Conservation (phyloP, 257 asterid species). For the Solanum arcanum region DNA sequence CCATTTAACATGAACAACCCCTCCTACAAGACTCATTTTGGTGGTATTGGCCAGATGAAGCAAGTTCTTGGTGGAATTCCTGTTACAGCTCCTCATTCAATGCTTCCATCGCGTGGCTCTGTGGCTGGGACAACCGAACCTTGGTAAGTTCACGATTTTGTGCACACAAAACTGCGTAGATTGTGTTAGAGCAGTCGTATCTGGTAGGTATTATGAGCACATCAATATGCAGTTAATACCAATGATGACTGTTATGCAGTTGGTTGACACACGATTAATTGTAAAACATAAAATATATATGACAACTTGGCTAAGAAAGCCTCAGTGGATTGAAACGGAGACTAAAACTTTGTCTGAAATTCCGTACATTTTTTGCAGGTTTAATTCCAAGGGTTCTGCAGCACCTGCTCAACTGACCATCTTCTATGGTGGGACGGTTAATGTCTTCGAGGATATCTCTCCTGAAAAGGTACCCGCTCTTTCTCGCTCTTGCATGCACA, state of each 20-base stretch:
- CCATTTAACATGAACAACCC: slow-evolving; percentile 14
- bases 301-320: neutral
- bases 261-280: neutral
- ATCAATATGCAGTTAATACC: neutral
- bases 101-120: slow-evolving; percentile 19
- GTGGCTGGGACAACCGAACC: slow-evolving; percentile 35
- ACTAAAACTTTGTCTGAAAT: neutral
- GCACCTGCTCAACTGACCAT: slow-evolving; percentile 59
- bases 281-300: neutral
- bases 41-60: slow-evolving; percentile 29
- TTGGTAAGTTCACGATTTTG: slow-evolving; percentile 22
- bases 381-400: slow-evolving; percentile 22
- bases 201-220: neutral
- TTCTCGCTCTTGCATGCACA: neutral
- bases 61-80: slow-evolving; percentile 41
- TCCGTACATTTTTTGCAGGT: slow-evolving; percentile 19
- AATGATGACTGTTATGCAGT: neutral
- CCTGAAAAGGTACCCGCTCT: slow-evolving; percentile 54
- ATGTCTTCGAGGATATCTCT: slow-evolving; percentile 58
- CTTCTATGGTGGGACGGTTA: slow-evolving; percentile 62
- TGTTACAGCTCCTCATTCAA: slow-evolving; percentile 17
- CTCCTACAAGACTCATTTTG: slow-evolving; percentile 20
- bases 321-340: neutral
- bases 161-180: neutral
- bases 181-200: neutral